Percentiles rank a stretch among this genome's conserved stretches.
phyloP scores from a whole-genome alignment of 805 yeast species.

The Wickerhamiella vanderwaltii region DNA sequence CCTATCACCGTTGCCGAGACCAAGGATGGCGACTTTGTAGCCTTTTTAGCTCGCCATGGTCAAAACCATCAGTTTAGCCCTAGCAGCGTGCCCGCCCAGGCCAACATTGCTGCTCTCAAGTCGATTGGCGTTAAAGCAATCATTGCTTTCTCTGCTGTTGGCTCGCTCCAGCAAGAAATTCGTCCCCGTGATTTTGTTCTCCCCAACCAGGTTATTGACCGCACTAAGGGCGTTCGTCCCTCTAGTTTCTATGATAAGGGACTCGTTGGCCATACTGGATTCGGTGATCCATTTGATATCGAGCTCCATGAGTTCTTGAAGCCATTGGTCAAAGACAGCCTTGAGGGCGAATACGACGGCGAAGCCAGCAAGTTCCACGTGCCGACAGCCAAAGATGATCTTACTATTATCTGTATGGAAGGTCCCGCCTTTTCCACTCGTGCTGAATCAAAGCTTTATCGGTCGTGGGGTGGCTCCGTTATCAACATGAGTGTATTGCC shows the following conservation, averaged over 20 bases:
- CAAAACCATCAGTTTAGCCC: constrained; percentile 80
- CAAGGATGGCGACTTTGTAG: constrained; percentile 65
- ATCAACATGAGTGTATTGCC: constrained; percentile 96
- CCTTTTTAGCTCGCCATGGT: constrained; percentile 94
- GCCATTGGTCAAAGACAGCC: constrained; percentile 26
- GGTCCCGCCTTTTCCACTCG: constrained; percentile 97
- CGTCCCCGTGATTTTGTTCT: constrained; percentile 93
- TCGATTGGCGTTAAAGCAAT: constrained; percentile 75
- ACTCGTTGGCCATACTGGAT: constrained; percentile 92
- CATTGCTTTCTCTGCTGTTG: constrained; percentile 91
- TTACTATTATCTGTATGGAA: constrained; percentile 91
- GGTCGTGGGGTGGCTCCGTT: constrained; percentile 82
- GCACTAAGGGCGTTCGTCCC: constrained; percentile 90
- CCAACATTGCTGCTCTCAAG: constrained; percentile 93
- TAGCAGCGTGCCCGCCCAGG: constrained; percentile 80
- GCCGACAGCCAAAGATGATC: constrained; percentile 53
- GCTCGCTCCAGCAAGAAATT: constrained; percentile 80
- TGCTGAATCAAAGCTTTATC: constrained; percentile 84
- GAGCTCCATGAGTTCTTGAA: constrained; percentile 54
- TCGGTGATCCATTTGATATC: constrained; percentile 91
- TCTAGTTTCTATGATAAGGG: constrained; percentile 86
- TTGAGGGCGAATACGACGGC: constrained; percentile 32
- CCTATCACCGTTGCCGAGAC: constrained; percentile 87
- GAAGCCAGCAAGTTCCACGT: constrained; percentile 51
- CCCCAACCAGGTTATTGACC: constrained; percentile 90